Percentiles rank a stretch among this genome's conserved stretches.
Evolutionary conservation across 2,329 filamentous ascomycete species (phyloP).

Genomic region (Botryotinia convoluta): DNA sequence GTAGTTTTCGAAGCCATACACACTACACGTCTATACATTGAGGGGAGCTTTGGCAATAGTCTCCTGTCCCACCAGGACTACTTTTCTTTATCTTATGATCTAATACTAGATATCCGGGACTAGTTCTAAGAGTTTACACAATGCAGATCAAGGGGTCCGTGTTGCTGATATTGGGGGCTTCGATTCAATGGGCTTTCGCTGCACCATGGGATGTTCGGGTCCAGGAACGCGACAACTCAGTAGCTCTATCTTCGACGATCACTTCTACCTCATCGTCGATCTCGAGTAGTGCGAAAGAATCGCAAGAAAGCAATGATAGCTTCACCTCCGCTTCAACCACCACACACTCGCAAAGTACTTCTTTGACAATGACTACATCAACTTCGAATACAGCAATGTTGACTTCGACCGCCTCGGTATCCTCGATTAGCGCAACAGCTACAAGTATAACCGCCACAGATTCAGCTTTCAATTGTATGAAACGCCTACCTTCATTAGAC

Average conservation of each 20-base stretch:
- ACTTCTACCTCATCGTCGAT: conserved; percentile 21
- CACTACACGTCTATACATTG: not conserved
- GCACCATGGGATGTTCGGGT: conserved; percentile 26
- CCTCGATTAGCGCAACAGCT: not conserved
- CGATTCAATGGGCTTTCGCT: conserved; percentile 28
- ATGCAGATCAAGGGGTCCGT: conserved; percentile 27
- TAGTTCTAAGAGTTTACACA: conserved; percentile 24
- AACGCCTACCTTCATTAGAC: not conserved
- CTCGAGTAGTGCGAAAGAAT: conserved; percentile 3
- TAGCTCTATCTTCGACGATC: conserved; percentile 28
- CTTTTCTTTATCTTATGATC: not conserved
- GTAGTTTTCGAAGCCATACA: not conserved
- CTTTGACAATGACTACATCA: not conserved
- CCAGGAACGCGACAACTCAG: conserved; percentile 32
- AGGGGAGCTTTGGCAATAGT: conserved; percentile 2
- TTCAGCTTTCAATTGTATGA: conserved; percentile 17
- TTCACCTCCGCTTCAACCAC: not conserved
- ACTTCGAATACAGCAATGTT: conserved; percentile 7
- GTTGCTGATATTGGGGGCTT: conserved; percentile 31
- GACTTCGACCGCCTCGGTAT: not conserved
- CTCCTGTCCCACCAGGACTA: not conserved
- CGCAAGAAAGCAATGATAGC: conserved; percentile 3
- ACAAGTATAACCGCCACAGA: not conserved
- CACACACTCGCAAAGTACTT: not conserved
- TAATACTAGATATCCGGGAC: not conserved